phyloP scores from a whole-genome alignment of 2,329 filamentous ascomycete genomes.

The Juglanconis sp. region DNA sequence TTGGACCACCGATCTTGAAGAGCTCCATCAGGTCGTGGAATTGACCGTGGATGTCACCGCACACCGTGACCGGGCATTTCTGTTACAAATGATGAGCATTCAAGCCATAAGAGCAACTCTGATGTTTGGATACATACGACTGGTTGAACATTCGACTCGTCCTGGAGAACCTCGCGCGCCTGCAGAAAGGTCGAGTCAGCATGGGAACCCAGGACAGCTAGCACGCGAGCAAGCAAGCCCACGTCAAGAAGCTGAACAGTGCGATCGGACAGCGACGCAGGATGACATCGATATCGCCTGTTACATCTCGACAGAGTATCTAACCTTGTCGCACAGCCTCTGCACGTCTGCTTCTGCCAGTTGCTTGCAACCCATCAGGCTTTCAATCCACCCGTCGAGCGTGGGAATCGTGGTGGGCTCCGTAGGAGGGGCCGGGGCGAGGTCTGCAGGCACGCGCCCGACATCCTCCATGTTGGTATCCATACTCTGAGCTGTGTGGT shows the following conservation, averaged over 20 bases:
- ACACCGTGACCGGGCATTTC: slow-evolving; percentile 99
- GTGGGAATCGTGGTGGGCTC: slow-evolving; percentile 90
- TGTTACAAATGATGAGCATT: slow-evolving; percentile 37
- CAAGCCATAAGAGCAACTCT: background rate
- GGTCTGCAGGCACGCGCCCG: slow-evolving; percentile 75
- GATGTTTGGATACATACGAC: slow-evolving; percentile 64
- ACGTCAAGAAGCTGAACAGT: background rate
- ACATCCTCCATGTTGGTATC: slow-evolving; percentile 99
- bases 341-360: slow-evolving; percentile 91
- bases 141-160: slow-evolving; percentile 98
- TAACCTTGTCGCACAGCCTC: slow-evolving; percentile 94
- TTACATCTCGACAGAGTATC: slow-evolving; percentile 24
- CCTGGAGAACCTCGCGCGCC: slow-evolving; percentile 94
- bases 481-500: slow-evolving; percentile 50
- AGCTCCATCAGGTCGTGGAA: slow-evolving; percentile 99
- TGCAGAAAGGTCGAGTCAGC: slow-evolving; percentile 40
- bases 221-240: slow-evolving; percentile 9
- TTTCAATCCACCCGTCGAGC: slow-evolving; percentile 97
- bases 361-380: slow-evolving; percentile 98
- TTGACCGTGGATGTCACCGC: slow-evolving; percentile 98
- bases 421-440: slow-evolving; percentile 62
- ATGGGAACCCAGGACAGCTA: slow-evolving; percentile 15
- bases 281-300: background rate
- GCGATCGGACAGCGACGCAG: background rate
- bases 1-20: slow-evolving; percentile 97